Evolutionary conservation across 306 rosid genomes (phyloP), one percentile per base, ranked within the genome.

Genomic region (Cucurbita moschata): DNA sequence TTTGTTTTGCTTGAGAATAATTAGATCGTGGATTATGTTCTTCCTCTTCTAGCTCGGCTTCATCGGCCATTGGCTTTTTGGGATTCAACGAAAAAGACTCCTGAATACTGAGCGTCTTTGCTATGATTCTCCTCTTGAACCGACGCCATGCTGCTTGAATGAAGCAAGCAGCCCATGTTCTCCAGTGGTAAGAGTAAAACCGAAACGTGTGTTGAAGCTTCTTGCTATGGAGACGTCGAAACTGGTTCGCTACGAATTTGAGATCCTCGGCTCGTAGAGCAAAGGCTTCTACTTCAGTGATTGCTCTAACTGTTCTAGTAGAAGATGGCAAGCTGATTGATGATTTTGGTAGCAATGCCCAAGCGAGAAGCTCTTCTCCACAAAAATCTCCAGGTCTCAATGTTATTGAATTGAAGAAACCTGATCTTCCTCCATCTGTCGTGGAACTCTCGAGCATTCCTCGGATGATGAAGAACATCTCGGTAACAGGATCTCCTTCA

Each of bases 161-260:
- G 88, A 90, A 87, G 80, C 98, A 93, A 14, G 96, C 87, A 7
- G 91, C 97, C 98, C 98, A 90, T 10, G 98, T 93, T 72, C 96
- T 89, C 98, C 98, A 93, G 23, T 90, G 98, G 78, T 90, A 42
- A 15, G 98, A 93, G 87, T 90, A 93, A 87, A 88, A 90, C 30
- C 97, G 90, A 77, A 93, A 93, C 3, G 98, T 87, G 55, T 93
- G 96, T 10, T 93, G 98, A 4, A 93, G 72, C 87, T 90, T 88
- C 86, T 90, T 93, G 86, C 98, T 90, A 63, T 93, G 98, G 14
- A 93, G 92, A 10, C 89, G 86, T 43, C 96, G 68, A 71, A 93
- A 93, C 75, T 90, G 98, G 69, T 93, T 90, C 3, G 98, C 96
- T 0, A 93, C 98, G 49, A 90, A 93, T 73, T 93, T 90, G 80